Evolutionary conservation across 2,329 filamentous ascomycete genomes (phyloP).

Genomic region (Diplocarpon rosae): DNA sequence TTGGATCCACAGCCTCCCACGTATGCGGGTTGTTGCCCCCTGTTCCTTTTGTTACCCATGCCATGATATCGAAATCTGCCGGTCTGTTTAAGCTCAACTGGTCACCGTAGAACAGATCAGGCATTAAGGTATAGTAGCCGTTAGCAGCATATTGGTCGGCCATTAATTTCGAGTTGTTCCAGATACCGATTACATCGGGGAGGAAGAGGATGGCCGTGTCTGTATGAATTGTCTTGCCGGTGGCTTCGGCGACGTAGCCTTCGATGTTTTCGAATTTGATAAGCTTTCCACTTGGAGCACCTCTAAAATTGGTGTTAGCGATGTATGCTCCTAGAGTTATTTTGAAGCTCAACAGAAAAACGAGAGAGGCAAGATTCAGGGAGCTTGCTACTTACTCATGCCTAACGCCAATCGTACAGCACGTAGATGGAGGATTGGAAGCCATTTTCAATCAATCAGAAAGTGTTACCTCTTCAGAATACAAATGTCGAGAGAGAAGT

Average conservation of each 20-base stretch:
- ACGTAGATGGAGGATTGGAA: slow-evolving; percentile 25
- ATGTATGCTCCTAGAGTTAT: no score
- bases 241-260: slow-evolving; percentile 25
- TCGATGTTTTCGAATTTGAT: slow-evolving; percentile 26
- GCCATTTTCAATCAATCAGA: slow-evolving; percentile 20
- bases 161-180: slow-evolving; percentile 51
- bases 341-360: background rate
- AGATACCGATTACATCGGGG: slow-evolving; percentile 26
- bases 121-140: slow-evolving; percentile 42
- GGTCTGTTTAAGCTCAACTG: slow-evolving; percentile 40
- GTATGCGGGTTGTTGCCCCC: slow-evolving; percentile 27
- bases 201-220: slow-evolving; percentile 26
- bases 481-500: background rate
- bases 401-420: slow-evolving; percentile 27
- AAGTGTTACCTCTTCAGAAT: background rate
- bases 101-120: slow-evolving; percentile 62
- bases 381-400: slow-evolving; percentile 22
- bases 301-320: slow-evolving; percentile 10
- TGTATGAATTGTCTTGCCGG: slow-evolving; percentile 19
- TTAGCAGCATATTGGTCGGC: slow-evolving; percentile 67
- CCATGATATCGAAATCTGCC: slow-evolving; percentile 33
- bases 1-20: slow-evolving; percentile 21
- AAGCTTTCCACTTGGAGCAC: slow-evolving; percentile 21
- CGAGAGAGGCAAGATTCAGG: background rate
- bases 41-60: slow-evolving; percentile 35